Percentiles rank a stretch among this genome's conserved stretches.
Evolutionary conservation across 164 flowering plant species (phyloP).

Genomic region (Vitis amurensis): DNA sequence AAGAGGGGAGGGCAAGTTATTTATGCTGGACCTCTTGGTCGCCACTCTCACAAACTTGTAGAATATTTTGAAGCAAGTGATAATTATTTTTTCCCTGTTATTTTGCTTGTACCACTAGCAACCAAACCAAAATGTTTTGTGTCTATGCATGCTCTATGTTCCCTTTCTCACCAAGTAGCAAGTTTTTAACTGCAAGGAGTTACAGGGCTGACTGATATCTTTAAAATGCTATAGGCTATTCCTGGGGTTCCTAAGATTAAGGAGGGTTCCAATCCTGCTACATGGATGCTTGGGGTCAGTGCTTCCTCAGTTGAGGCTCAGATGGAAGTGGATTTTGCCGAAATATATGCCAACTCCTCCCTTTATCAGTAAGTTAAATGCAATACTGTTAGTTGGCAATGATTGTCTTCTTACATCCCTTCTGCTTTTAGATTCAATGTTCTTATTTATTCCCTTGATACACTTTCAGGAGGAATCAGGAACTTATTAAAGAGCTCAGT

Average conservation of each 20-base stretch:
- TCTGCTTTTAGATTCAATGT: background rate
- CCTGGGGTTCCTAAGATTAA: slow-evolving; percentile 61
- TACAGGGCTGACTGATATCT: slow-evolving; percentile 6
- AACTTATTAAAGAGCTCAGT: slow-evolving; percentile 59
- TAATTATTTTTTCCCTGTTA: background rate
- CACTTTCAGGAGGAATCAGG: slow-evolving; percentile 62
- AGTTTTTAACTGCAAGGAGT: background rate
- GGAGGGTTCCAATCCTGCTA: slow-evolving; percentile 74
- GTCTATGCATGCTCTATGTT: background rate
- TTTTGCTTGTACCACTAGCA: background rate
- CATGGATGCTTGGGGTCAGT: slow-evolving; percentile 80
- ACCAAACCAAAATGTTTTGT: background rate
- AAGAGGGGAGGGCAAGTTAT: slow-evolving; percentile 63
- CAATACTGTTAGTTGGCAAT: background rate
- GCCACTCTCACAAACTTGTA: slow-evolving; percentile 42
- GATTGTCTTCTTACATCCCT: background rate
- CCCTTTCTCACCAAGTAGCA: background rate
- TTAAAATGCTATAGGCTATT: slow-evolving; percentile 41
- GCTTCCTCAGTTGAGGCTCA: slow-evolving; percentile 50
- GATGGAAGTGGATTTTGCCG: slow-evolving; percentile 57
- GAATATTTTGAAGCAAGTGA: slow-evolving; percentile 54
- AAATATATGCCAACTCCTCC: slow-evolving; percentile 48
- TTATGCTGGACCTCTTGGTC: slow-evolving; percentile 66
- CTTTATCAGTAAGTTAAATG: slow-evolving; percentile 49
- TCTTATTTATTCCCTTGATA: slow-evolving; percentile 1